These are phyloP conservation scores for Claviceps fusiformis DNA, from an alignment of 2,329 filamentous ascomycete genomes.

Conservation along the genomic window DNA sequence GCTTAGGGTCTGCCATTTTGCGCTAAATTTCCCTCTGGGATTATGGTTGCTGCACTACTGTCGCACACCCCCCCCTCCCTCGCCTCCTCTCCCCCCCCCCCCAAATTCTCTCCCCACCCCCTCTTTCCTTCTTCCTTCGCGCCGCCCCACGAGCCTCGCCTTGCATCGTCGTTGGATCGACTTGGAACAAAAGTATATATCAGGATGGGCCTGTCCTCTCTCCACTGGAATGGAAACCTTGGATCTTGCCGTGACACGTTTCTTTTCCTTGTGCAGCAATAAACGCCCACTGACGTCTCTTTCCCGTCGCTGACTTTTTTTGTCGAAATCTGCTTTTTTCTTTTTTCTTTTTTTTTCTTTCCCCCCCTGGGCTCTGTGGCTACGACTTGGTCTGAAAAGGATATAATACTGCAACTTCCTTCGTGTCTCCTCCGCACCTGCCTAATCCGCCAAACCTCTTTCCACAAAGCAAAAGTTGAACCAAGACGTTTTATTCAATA, in stretches of 20 bases:
- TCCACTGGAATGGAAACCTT: not conserved
- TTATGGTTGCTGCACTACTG: not conserved
- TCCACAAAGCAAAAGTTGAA: too few relatives aligned
- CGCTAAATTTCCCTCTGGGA: not conserved
- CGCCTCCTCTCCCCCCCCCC: too few relatives aligned
- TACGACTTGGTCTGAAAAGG: not conserved
- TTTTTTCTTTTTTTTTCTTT: not conserved
- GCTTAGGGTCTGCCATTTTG: too few relatives aligned
- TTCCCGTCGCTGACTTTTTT: not conserved
- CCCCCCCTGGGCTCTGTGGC: not conserved
- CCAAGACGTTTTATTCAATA: too few relatives aligned
- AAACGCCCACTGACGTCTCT: not conserved
- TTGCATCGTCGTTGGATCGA: conserved; percentile 1
- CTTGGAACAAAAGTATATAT: conserved; percentile 2
- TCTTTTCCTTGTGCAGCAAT: not conserved
- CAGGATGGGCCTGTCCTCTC: conserved; percentile 5
- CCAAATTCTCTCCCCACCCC: too few relatives aligned
- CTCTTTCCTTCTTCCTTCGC: not conserved
- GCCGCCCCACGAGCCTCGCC: not conserved
- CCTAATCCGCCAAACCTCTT: not conserved
- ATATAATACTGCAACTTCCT: not conserved
- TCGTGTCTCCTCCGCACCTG: not conserved
- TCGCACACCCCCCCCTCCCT: not conserved
- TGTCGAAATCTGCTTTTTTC: not conserved
- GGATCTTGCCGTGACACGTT: not conserved